A percentile compares a stretch with the other conserved stretches of the same genome.
phyloP scores from a whole-genome alignment of 2,329 filamentous ascomycete genomes.

The Neospermospora avenae region DNA sequence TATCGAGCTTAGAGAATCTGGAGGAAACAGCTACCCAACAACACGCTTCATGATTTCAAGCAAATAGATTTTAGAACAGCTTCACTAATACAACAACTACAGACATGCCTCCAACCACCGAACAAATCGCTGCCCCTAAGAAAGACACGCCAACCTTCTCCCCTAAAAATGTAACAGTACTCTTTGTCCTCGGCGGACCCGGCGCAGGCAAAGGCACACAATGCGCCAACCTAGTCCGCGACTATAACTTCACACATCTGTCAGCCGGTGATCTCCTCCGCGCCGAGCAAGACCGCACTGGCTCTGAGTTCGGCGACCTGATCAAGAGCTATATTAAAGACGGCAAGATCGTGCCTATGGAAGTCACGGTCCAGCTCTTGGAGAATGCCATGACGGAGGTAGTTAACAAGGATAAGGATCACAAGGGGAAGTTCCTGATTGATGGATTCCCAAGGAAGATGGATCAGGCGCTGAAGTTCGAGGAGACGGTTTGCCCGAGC shows the following conservation, averaged over 20 bases:
- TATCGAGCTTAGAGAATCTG: constrained; percentile 30
- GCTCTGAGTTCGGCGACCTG: constrained; percentile 85
- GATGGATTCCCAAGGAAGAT: constrained; percentile 93
- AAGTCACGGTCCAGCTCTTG: constrained; percentile 88
- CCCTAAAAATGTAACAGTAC: constrained; percentile 74
- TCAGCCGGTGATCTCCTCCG: constrained; percentile 91
- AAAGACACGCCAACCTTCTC: constrained; percentile 69
- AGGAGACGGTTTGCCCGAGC: constrained; percentile 80
- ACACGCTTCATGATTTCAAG: neutral
- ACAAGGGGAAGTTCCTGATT: constrained; percentile 70
- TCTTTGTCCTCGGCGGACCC: constrained; percentile 95
- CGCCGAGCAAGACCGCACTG: constrained; percentile 84
- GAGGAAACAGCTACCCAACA: neutral
- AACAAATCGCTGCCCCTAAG: constrained; percentile 44
- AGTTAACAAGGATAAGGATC: constrained; percentile 48
- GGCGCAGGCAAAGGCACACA: constrained; percentile 97
- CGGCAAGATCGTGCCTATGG: constrained; percentile 97
- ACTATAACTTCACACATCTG: constrained; percentile 90
- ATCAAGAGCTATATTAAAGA: constrained; percentile 94
- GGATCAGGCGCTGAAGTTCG: constrained; percentile 94
- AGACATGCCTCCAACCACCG: constrained; percentile 40
- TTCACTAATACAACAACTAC: constrained; percentile 16
- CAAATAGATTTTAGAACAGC: neutral
- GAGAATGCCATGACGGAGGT: constrained; percentile 86
- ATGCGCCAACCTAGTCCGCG: constrained; percentile 79